These are phyloP conservation scores for Phytophthora europaea DNA, from an alignment of 352 stramenopile species.

Conservation along the genomic window DNA sequence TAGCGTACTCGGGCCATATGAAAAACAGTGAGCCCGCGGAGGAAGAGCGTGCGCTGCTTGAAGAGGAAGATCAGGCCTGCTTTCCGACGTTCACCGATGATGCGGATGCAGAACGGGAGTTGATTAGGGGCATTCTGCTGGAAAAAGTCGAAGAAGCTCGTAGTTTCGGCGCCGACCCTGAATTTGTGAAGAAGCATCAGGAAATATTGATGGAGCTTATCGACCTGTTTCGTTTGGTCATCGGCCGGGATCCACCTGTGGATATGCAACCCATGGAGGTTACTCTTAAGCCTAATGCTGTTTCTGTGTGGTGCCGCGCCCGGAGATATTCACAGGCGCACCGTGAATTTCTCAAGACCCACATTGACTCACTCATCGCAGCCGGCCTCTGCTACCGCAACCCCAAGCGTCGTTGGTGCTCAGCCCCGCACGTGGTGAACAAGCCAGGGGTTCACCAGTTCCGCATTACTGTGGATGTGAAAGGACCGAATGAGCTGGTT, in stretches of 20 bases:
- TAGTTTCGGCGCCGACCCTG: not conserved
- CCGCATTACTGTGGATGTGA: slow-evolving; percentile 22
- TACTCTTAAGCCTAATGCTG: slow-evolving; percentile 3
- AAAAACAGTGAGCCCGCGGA: not conserved
- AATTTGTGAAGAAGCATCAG: not conserved
- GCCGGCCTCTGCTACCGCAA: slow-evolving; percentile 16
- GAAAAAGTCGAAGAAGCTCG: slow-evolving; percentile 9
- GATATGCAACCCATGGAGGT: slow-evolving; percentile 28
- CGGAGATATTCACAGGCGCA: slow-evolving; percentile 11
- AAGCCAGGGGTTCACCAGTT: not conserved
- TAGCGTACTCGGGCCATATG: not conserved
- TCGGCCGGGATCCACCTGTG: slow-evolving; percentile 16
- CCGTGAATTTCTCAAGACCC: not conserved
- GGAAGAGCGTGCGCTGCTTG: slow-evolving; percentile 8
- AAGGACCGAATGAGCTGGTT: slow-evolving; percentile 9
- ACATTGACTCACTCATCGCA: slow-evolving; percentile 1
- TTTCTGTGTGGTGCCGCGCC: slow-evolving; percentile 5
- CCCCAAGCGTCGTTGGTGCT: slow-evolving; percentile 10
- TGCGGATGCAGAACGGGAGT: not conserved
- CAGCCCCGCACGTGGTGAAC: slow-evolving; percentile 13
- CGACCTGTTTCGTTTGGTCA: slow-evolving; percentile 17
- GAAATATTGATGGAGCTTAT: slow-evolving; percentile 8
- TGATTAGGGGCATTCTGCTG: slow-evolving; percentile 8
- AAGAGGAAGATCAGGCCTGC: slow-evolving; percentile 17
- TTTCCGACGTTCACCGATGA: slow-evolving; percentile 6